Evolutionary conservation across 2,329 filamentous ascomycete genomes (phyloP), one percentile per base, ranked within the genome.

Genomic region (Cryphonectria carpinicola): DNA sequence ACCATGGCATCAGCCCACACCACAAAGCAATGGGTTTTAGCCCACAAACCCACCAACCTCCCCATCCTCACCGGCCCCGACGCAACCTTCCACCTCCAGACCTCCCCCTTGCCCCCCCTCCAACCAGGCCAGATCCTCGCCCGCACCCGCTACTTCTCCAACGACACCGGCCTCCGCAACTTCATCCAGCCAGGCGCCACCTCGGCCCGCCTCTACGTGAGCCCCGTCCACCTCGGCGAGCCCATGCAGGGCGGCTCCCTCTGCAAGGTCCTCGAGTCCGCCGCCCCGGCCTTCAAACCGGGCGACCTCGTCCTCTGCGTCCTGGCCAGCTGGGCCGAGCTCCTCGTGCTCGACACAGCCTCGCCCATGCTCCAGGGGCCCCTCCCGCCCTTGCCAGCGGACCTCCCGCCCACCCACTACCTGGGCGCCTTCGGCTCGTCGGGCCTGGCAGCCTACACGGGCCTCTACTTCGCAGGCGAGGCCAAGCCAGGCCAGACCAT

Each of bases 391-490:
- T 65, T 77, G 8, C 76, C 76, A 8, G 73, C 71, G 43, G 66
- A 70, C 43, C 69, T 78, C 28, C 65, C 75, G 0, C 62, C 75
- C 22, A 78, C 76, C 17, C 76, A 78, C 69, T 75, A 74, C 70
- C 75, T 77, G 8, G 77, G 76, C 14, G 76, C 76, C 1, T 76
- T 78, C 35, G 77, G 77, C 19, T 74, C 74, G 4, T 76, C 76
- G 17, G 77, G 77, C 14, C 77, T 88, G 6, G 84, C 84, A 4
- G 84, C 84, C 6, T 85, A 83, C 73, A 80, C 65, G 84, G 83
- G 6, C 75, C 85, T 14, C 74, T 77, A 82, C 37, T 77, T 81
- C n/a, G 65, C 62, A 2, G 81, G 79, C 14, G 77, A 77, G 28
- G 77, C 79, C 5, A 81, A 79, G 60, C 74, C 76, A 13, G 80